Evolutionary conservation across 1,284 basidiomycete genomes (phyloP), one percentile per base, ranked within the genome.

Genomic region (Neonothopanus nambi): DNA sequence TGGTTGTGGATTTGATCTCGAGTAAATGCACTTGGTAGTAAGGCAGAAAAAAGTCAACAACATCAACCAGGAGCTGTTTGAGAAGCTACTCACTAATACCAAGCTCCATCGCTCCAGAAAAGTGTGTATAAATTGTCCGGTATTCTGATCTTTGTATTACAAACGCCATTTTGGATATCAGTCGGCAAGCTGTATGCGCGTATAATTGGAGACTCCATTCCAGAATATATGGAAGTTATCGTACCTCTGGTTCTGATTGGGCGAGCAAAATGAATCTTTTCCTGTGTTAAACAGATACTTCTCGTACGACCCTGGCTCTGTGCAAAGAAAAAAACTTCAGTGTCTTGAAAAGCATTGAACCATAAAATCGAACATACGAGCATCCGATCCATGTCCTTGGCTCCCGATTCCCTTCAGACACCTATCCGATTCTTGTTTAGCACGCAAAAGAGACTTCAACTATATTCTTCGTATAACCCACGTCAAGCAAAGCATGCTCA

Each of bases 401-500:
- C 30, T 33, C 13, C 30, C 30, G 30, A 33, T 33, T 33, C 30
- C 30, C 13, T 9, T 33, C 30, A 11, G 9, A 13, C 30, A 33
- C 8, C 30, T 33, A 13, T 33, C 30, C 4, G 8, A 11, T 33
- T 33, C 9, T 11, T 8, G 9, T 33, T 33, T 13, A 33, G 30
- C 30, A 9, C 9, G 26, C 5, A 28, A 28, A 5, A 33, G n/a
- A n/a, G n/a, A 33, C 30, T 33, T 33, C 9, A 33, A 13, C 13
- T 9, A 33, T 33, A 11, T 5, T 3, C 2, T 33, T 5, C 2
- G 8, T 20, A 17, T n/a, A 21, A 55, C 62, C 40, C 39, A 67
- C 67, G 67, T 68, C 47, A 67, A 57, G 48, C 67, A 69, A 5
- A 69, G 58, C 67, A 67, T 69, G 46, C 63, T 64, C n/a, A 69